Base-by-base conservation (phyloP, 306 rosid genomes). In the Cicer judaicum region DNA sequence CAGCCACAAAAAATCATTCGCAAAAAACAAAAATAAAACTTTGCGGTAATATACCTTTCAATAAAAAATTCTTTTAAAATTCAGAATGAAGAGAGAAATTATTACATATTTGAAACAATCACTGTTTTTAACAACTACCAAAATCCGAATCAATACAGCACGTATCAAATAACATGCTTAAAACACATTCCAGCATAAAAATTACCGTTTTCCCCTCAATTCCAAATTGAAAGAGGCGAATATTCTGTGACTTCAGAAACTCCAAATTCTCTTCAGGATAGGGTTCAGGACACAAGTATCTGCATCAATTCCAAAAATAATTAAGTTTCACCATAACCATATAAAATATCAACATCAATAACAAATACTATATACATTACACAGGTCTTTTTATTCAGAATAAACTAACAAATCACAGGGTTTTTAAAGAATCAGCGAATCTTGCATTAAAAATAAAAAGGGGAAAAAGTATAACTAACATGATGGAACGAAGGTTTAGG, bases 231-330 rank as follows among this genome's bases (percentile, higher is more conserved):
- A 89, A 80, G 50, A 93, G 91, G 12, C 61, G 88, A 84, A 93
- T 91, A 62, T 84, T 87, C 49, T 85, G 87, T 1, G 88, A 79
- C 8, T 84, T 77, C 49, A 93, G 91, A 49, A 93, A 91, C 84
- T 87, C 92, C 84, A 91, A 74, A 78, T 89, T 93, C 79, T 91
- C 96, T 75, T 88, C 87, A 0, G 96, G 93, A 65, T 91, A 93
- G 2, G 98, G 94, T 18, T 93, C 97, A 1, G 97, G 88, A 79
- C 98, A 93, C 90, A 93, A 80, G 78, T 89, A 91, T 85, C 98
- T 93, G 93, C 83, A 69, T 74, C 69, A 78, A 49, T 68, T 60
- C 1, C 6, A 72, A 84, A 67, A n/a, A 49, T 11, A 46, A 5
- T 6, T 55, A 55, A 43, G 39, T 63, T 55, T 36, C 14, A 55